A percentile compares a stretch with the other conserved stretches of the same genome.
Conservation (phyloP, 2,329 filamentous ascomycete species). For the Phialemonium atrogriseum region DNA sequence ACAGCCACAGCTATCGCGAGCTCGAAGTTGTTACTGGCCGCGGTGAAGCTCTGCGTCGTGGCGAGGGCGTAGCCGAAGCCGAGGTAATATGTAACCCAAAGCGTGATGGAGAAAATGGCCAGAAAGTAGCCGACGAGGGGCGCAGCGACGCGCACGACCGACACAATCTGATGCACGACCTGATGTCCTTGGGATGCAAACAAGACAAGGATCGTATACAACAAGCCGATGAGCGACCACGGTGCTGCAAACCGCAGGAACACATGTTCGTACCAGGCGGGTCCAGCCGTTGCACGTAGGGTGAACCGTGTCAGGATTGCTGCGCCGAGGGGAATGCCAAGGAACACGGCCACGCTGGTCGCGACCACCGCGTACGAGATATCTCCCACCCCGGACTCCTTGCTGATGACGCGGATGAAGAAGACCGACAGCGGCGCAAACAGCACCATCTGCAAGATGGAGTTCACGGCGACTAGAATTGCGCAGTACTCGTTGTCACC, state of each 20-base stretch:
- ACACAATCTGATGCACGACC: slow-evolving; percentile 76
- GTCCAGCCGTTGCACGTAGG: slow-evolving; percentile 45
- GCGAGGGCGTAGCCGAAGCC: slow-evolving; percentile 62
- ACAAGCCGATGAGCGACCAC: slow-evolving; percentile 70
- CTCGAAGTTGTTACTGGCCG: slow-evolving; percentile 90
- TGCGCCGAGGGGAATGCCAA: slow-evolving; percentile 75
- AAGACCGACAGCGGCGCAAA: slow-evolving; percentile 62
- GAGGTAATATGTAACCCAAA: slow-evolving; percentile 52
- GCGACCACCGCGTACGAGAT: slow-evolving; percentile 61
- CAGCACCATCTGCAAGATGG: slow-evolving; percentile 62
- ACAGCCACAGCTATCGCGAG: slow-evolving; percentile 83
- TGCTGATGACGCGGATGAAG: slow-evolving; percentile 62
- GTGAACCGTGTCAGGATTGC: slow-evolving; percentile 67
- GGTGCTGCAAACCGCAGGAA: slow-evolving; percentile 65
- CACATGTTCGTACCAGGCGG: slow-evolving; percentile 60
- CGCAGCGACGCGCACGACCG: slow-evolving; percentile 71
- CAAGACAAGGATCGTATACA: slow-evolving; percentile 81
- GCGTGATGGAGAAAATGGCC: slow-evolving; percentile 63
- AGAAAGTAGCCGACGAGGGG: slow-evolving; percentile 77
- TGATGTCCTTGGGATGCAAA: slow-evolving; percentile 78
- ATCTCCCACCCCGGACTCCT: slow-evolving; percentile 23
- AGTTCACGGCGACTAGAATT: slow-evolving; percentile 67
- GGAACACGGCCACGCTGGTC: slow-evolving; percentile 73
- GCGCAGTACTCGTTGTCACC: slow-evolving; percentile 79
- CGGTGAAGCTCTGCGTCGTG: slow-evolving; percentile 77